Evolutionary conservation across 257 asterid genomes (phyloP), one percentile per base, ranked within the genome.

Genomic region (Solanum chilense): DNA sequence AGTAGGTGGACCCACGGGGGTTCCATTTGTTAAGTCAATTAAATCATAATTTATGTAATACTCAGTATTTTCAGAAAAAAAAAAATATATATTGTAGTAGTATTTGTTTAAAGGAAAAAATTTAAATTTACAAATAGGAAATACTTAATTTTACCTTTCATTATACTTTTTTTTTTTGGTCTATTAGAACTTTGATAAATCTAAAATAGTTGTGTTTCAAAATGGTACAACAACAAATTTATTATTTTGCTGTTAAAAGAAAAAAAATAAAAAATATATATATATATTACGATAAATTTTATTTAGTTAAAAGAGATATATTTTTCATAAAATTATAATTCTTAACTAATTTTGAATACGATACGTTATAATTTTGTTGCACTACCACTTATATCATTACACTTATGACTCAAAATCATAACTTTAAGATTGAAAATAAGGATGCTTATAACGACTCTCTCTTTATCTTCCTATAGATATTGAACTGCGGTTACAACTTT

Each of bases 81-180:
- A 68, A 11, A 6, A 14, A 29, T 31, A 6, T 33, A 37, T 37
- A 68, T 68, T 31, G 15, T 39, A 13, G 5, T 14, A 29, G 5
- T 68, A 27, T 68, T 29, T 27, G 6, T 1, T 69, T 9, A 69
- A 14, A 52, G 62, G 12, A 33, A 27, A 27, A 68, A 6, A 23
- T 13, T 27, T 68, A 13, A 27, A 68, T 4, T 68, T 68, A 68
- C 12, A 39, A 49, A 52, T 20, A 56, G 25, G 25, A 69, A 29
- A 29, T 68, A 7, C 41, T 68, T 68, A 68, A 68, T 68, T 68
- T 68, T 25, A 13, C 29, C 37, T 27, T 68, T 4, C 21, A 27
- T 13, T 29, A 68, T 29, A 8, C 15, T 2, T 0, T 16, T 29
- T 16, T 29, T 14, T 14, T 14, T 13, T 9, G 0, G 0, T 68